Evolutionary conservation across 1,284 basidiomycete genomes (phyloP).

Genomic region (Mycosarcoma maydis): DNA sequence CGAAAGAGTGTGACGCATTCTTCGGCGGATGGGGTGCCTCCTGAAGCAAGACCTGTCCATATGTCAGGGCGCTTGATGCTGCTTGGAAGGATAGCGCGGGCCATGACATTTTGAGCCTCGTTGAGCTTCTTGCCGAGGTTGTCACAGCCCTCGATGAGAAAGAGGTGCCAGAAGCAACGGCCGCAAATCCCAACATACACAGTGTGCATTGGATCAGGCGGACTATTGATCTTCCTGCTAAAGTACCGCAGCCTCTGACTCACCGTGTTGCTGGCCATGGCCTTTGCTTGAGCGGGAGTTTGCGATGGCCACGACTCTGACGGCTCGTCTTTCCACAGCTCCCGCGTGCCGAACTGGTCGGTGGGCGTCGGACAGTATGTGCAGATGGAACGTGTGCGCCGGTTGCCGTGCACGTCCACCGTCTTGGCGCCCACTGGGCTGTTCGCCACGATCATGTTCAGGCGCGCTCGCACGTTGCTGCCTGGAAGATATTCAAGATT

Average conservation of each 20-base stretch:
- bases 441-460: constrained; percentile 6
- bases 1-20: not conserved
- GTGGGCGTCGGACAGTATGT: not conserved
- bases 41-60: not conserved
- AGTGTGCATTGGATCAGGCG: constrained; percentile 11
- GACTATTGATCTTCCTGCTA: not conserved
- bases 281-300: not conserved
- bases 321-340: constrained; percentile 2
- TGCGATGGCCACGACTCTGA: not conserved
- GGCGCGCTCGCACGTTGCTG: not conserved
- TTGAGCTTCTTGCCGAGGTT: not conserved
- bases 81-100: not conserved
- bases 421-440: constrained; percentile 1
- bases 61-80: not conserved
- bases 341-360: not conserved
- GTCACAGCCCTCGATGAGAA: constrained; percentile 2
- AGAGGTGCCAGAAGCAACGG: constrained; percentile 1
- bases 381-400: not conserved
- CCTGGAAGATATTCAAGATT: not conserved
- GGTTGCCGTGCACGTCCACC: not conserved
- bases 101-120: not conserved
- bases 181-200: constrained; percentile 9
- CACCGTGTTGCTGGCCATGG: not conserved
- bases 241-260: constrained; percentile 9
- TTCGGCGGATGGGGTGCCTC: constrained; percentile 3